Conservation (phyloP, 257 asterid species). For the Plantago ovata region DNA sequence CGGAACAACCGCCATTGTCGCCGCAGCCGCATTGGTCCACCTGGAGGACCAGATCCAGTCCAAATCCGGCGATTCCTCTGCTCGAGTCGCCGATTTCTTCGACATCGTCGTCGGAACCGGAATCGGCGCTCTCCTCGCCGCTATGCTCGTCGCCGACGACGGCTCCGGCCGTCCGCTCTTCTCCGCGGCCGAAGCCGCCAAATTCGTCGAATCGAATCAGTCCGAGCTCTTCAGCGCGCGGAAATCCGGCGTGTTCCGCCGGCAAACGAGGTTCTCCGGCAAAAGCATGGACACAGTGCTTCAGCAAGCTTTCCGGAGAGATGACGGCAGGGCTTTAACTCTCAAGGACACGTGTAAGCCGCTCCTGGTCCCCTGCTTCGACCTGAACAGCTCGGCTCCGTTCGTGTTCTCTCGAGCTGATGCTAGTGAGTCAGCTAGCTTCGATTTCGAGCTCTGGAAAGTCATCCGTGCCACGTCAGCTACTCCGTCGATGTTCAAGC, state of each 20-base stretch:
- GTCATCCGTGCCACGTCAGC: slow-evolving; percentile 96
- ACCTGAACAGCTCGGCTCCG: slow-evolving; percentile 76
- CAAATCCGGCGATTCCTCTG: slow-evolving; percentile 59
- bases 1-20: slow-evolving; percentile 56
- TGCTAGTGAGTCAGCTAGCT: slow-evolving; percentile 78
- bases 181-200: slow-evolving; percentile 60
- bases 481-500: slow-evolving; percentile 77
- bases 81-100: slow-evolving; percentile 71
- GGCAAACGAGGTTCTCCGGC: slow-evolving; percentile 47
- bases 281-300: slow-evolving; percentile 59
- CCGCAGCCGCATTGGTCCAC: slow-evolving; percentile 59
- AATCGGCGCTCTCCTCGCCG: slow-evolving; percentile 75
- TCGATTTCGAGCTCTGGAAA: slow-evolving; percentile 84
- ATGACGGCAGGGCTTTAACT: slow-evolving; percentile 54
- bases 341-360: slow-evolving; percentile 87
- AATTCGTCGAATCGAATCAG: slow-evolving; percentile 45
- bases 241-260: slow-evolving; percentile 44
- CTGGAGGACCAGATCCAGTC: slow-evolving; percentile 82
- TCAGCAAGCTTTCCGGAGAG: slow-evolving; percentile 57
- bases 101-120: slow-evolving; percentile 88
- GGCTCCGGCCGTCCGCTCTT: slow-evolving; percentile 69
- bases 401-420: slow-evolving; percentile 96
- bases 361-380: slow-evolving; percentile 80
- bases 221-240: slow-evolving; percentile 36
- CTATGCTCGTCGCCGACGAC: slow-evolving; percentile 69